These are phyloP conservation scores for Entomortierella lignicola DNA, from an alignment of 192 early-diverging fungal genomes.

Conservation along the genomic window DNA sequence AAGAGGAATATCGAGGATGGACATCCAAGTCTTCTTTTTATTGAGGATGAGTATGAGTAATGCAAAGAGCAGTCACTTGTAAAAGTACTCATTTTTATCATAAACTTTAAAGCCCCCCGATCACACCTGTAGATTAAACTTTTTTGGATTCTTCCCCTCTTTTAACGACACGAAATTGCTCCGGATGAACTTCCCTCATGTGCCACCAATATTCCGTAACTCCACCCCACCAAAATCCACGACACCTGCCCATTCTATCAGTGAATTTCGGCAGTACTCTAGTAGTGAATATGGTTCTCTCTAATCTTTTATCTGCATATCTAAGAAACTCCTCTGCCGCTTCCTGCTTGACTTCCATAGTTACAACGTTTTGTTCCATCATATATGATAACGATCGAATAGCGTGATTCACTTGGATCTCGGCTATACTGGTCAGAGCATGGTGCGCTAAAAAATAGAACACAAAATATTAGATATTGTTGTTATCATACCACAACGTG, in stretches of 20 bases:
- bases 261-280: constrained; percentile 30
- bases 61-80: neutral
- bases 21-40: neutral
- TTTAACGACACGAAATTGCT: constrained; percentile 15
- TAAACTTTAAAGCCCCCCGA: neutral
- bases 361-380: constrained; percentile 41
- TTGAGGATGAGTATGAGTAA: neutral
- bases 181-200: constrained; percentile 18
- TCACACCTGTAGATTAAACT: neutral
- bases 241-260: constrained; percentile 31
- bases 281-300: constrained; percentile 28
- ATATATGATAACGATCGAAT: constrained; percentile 35
- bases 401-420: constrained; percentile 38
- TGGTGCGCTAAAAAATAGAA: constrained; percentile 25
- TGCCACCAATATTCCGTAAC: constrained; percentile 48
- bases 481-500: too few species aligned
- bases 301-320: constrained; percentile 18
- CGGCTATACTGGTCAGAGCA: constrained; percentile 20
- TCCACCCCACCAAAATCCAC: constrained; percentile 46
- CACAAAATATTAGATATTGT: neutral
- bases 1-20: neutral
- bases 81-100: too few species aligned
- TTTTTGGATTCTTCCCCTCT: neutral
- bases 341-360: constrained; percentile 39
- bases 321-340: constrained; percentile 38